These are phyloP conservation scores for Lepiota venenata DNA, from an alignment of 768 basidiomycete species.

Conservation along the genomic window DNA sequence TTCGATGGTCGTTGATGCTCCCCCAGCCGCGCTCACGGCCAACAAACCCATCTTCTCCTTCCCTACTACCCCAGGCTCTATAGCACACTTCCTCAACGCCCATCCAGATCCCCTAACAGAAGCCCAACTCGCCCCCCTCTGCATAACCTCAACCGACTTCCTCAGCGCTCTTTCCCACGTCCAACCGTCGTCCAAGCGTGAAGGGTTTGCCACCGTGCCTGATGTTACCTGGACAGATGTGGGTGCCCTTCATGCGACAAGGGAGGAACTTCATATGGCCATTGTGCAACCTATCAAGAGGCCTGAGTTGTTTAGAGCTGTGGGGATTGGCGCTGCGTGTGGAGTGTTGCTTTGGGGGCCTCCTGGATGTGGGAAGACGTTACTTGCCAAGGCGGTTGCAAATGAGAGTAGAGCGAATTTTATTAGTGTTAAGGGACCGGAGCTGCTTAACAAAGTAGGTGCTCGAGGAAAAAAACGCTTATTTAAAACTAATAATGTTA, in stretches of 20 bases:
- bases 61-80: conserved; percentile 47
- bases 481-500: not conserved
- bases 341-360: conserved; percentile 99
- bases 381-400: conserved; percentile 97
- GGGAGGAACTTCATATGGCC: conserved; percentile 95
- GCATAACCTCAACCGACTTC: conserved; percentile 83
- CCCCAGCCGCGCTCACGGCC: conserved; percentile 14
- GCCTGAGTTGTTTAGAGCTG: conserved; percentile 83
- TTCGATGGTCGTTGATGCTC: conserved; percentile 41
- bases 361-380: conserved; percentile 96
- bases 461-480: not conserved
- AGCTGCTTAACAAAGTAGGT: conserved; percentile 90
- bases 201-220: conserved; percentile 96
- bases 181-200: conserved; percentile 95
- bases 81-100: conserved; percentile 84
- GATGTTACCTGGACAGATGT: conserved; percentile 95
- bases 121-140: conserved; percentile 75
- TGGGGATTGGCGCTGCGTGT: conserved; percentile 89
- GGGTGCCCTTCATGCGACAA: conserved; percentile 81
- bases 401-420: conserved; percentile 96
- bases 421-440: conserved; percentile 97
- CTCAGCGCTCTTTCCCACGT: conserved; percentile 76
- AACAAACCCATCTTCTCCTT: conserved; percentile 20
- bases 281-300: conserved; percentile 92
- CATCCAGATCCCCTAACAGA: conserved; percentile 81